A percentile compares a stretch with the other conserved stretches of the same genome.
Conservation (phyloP, 202 grass and related monocot species). For the Hordeum pubiflorum region DNA sequence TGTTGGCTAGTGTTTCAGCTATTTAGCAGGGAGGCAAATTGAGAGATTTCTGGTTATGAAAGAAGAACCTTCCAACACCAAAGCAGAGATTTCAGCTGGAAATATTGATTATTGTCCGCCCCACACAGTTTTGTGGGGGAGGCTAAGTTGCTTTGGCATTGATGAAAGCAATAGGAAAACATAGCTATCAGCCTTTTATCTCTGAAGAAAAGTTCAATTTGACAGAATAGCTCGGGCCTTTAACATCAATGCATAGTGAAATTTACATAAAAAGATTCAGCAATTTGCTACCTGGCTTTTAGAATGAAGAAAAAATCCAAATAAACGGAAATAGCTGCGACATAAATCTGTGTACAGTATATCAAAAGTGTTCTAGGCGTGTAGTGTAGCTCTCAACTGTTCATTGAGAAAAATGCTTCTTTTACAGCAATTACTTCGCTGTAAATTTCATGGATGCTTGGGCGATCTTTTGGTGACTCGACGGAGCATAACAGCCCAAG, state of each 20-base stretch:
- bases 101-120: too few relatives aligned
- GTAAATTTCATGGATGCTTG: slow-evolving; percentile 3
- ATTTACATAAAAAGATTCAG: neutral
- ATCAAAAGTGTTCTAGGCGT: too few relatives aligned
- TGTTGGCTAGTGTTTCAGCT: too few relatives aligned
- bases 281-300: neutral
- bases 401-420: slow-evolving; percentile 1
- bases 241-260: neutral
- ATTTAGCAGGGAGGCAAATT: too few relatives aligned
- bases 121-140: too few relatives aligned
- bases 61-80: too few relatives aligned
- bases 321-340: neutral
- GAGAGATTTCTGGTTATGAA: too few relatives aligned
- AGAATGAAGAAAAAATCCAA: neutral
- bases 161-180: too few relatives aligned
- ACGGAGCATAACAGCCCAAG: neutral
- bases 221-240: neutral
- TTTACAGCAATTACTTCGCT: neutral
- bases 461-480: neutral
- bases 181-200: neutral
- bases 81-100: too few relatives aligned
- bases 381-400: neutral
- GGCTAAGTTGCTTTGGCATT: too few relatives aligned
- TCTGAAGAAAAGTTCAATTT: neutral
- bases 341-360: neutral